Base-by-base conservation (phyloP, 768 basidiomycete species). In the Psilocybe sp. region DNA sequence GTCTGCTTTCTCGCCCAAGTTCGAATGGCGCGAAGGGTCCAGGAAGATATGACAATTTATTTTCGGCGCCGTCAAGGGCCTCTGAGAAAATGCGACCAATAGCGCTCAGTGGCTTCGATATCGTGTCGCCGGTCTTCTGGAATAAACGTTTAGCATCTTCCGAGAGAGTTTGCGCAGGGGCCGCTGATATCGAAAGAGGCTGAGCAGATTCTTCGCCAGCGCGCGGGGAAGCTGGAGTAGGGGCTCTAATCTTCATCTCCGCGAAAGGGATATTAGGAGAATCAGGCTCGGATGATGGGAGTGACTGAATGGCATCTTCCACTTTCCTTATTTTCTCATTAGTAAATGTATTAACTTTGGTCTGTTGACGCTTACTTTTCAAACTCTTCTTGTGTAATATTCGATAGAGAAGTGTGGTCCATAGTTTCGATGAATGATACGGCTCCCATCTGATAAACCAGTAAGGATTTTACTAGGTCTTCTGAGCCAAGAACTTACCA, bases 391-490 rank as follows among this genome's bases (percentile, higher is more conserved):
- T 93, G 89, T 1, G 89, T 82, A 53, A 98, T 98, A 58, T 90
- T 87, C n/a, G 93, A 96, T 38, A 99, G 71, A 7, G 90, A 89
- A 0, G 92, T 87, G 51, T 95, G 90, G 64, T 98, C 97, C 92
- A 99, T 94, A 0, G 93, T 91, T 69, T 99, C 97, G 54, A 99
- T 94, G 65, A 98, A 99, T 1, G 92, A 90, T 33, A 98, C 91
- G 2, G 97, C 93, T 3, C 93, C 97, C 82, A 89, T 95, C 93
- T 98, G 54, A 28, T 15, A 6, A 38, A 46, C 32, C 10, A 19
- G 47, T 44, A 39, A 38, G 20, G 9, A 15, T 12, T 46, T 10
- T 4, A 52, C 28, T 6, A 7, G 18, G 3, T 19, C 0, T 53
- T 19, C 32, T 2, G 32, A 14, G 6, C 40, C 4, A 33, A 34